phyloP scores from a whole-genome alignment of 257 asterid genomes.

The Nicotiana paniculata region DNA sequence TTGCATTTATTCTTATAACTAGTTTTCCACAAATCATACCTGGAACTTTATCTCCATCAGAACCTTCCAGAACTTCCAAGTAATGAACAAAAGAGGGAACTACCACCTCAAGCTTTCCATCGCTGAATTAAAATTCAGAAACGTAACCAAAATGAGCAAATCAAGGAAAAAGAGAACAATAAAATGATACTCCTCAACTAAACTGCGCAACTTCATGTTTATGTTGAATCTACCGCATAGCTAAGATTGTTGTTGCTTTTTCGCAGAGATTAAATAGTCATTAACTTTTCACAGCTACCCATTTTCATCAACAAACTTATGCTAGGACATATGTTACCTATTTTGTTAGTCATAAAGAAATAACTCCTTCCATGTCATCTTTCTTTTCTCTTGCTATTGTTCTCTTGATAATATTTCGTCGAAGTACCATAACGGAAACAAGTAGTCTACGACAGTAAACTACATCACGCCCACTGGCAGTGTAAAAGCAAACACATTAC shows the following conservation, averaged over 20 bases:
- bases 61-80: slow-evolving; percentile 96
- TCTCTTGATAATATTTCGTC: neutral
- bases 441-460: neutral
- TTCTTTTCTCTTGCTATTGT: neutral
- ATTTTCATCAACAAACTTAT: neutral
- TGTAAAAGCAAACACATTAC: neutral
- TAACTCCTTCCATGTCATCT: neutral
- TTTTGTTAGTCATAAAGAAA: neutral
- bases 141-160: neutral
- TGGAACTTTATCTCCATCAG: slow-evolving; percentile 99
- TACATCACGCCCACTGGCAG: neutral
- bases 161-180: neutral
- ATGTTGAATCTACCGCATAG: neutral
- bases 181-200: neutral
- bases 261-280: neutral
- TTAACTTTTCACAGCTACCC: neutral
- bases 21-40: slow-evolving; percentile 34
- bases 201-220: neutral
- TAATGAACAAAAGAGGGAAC: slow-evolving; percentile 98
- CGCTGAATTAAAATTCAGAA: slow-evolving; percentile 35
- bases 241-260: neutral
- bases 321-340: neutral
- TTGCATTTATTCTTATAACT: neutral
- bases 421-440: neutral
- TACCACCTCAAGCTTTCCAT: slow-evolving; percentile 94